These are phyloP conservation scores for Pulicaria dysenterica DNA, from an alignment of 129 eudicot species.

Conservation along the genomic window DNA sequence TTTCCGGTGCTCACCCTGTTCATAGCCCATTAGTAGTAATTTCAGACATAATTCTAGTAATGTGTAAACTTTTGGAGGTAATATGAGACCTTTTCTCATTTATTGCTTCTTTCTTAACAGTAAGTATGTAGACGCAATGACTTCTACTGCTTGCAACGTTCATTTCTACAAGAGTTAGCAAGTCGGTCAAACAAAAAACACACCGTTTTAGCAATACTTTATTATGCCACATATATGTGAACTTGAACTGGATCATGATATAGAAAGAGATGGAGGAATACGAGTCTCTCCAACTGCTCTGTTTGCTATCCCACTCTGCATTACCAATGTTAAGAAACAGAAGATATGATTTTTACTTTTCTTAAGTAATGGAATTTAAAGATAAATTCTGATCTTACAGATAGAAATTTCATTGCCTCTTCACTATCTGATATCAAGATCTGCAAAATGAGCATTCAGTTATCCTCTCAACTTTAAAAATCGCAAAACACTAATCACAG, in stretches of 20 bases:
- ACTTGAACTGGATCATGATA: conserved; percentile 15
- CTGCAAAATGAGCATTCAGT: conserved; percentile 41
- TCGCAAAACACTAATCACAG: conserved; percentile 1
- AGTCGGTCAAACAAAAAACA: conserved; percentile 1
- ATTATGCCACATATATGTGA: conserved; percentile 12
- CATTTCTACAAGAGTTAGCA: conserved; percentile 63
- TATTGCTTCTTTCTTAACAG: conserved; percentile 54
- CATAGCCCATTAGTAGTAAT: conserved; percentile 17
- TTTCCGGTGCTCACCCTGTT: conserved; percentile 68
- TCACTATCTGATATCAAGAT: conserved; percentile 51
- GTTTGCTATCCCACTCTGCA: conserved; percentile 84
- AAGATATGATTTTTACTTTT: conserved; percentile 22
- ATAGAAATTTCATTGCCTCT: conserved; percentile 62
- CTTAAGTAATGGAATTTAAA: not conserved
- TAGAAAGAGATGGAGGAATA: conserved; percentile 40
- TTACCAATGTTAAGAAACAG: conserved; percentile 28
- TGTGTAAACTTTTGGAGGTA: not conserved
- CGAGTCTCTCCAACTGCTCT: conserved; percentile 99
- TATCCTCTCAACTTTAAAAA: not conserved
- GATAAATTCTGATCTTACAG: conserved; percentile 51
- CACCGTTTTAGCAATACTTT: not conserved
- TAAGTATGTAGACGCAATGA: conserved; percentile 78
- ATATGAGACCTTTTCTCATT: conserved; percentile 59
- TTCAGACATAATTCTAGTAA: conserved; percentile 23
- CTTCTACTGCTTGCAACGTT: conserved; percentile 92